Percentiles rank a stretch among this genome's conserved stretches.
Evolutionary conservation across 345 rosid species (phyloP).

Genomic region (Hevea brasiliensis): DNA sequence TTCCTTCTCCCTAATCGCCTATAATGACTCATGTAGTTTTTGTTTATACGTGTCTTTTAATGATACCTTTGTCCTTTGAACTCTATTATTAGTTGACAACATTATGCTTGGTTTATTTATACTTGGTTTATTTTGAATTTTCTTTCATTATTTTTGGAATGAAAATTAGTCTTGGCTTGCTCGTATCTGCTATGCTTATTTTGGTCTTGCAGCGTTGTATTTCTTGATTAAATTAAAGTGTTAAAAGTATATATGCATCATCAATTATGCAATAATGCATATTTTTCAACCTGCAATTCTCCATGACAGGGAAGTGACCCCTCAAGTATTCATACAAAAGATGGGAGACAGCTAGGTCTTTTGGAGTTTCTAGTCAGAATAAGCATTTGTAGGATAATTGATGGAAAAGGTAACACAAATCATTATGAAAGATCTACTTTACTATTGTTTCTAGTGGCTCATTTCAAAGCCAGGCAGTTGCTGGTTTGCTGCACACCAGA

Average conservation of each 20-base stretch:
- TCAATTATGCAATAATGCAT: background rate
- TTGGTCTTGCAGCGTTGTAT: background rate
- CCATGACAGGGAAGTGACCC: slow-evolving; percentile 57
- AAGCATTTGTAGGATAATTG: background rate
- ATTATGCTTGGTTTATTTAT: background rate
- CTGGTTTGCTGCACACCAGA: background rate
- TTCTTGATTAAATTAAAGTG: too few relatives aligned
- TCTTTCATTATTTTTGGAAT: background rate
- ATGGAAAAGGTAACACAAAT: slow-evolving; percentile 2
- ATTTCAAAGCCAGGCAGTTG: background rate
- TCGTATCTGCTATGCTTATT: background rate
- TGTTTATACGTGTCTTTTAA: too few relatives aligned
- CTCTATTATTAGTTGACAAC: background rate
- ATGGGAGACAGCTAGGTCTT: slow-evolving; percentile 24
- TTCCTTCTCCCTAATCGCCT: background rate
- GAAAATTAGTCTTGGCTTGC: background rate
- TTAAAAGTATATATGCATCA: background rate
- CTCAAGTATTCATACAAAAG: slow-evolving; percentile 55
- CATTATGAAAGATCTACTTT: background rate
- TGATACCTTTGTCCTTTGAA: background rate
- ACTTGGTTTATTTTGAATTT: background rate
- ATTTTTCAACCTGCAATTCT: background rate
- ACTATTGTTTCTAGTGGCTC: background rate
- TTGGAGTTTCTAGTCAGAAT: slow-evolving; percentile 14
- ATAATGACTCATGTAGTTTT: background rate